Conservation (phyloP, 1,284 basidiomycete genomes). For the Sanghuangporus sanghuang region DNA sequence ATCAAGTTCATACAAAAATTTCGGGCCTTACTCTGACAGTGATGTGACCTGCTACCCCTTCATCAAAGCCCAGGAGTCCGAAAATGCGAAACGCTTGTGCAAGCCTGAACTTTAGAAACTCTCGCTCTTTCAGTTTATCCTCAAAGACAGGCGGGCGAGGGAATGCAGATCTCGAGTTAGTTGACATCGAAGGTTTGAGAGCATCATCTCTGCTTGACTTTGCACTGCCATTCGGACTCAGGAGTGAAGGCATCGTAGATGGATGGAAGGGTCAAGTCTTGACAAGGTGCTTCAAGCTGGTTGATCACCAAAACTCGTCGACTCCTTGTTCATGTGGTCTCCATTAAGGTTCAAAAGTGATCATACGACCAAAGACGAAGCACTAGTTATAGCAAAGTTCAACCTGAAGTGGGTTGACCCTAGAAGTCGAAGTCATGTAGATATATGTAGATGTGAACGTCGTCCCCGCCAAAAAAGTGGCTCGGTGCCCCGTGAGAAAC, state of each 20-base stretch:
- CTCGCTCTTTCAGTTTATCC: slow-evolving; percentile 39
- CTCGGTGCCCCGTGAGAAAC: too few relatives aligned
- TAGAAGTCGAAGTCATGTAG: too few relatives aligned
- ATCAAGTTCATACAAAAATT: background rate
- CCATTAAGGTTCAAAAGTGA: background rate
- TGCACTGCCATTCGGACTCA: background rate
- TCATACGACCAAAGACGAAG: background rate
- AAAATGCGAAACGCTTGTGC: slow-evolving; percentile 49
- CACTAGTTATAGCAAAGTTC: background rate
- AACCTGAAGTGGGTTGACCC: too few relatives aligned
- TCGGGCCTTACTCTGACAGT: slow-evolving; percentile 42
- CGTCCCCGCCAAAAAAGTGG: too few relatives aligned
- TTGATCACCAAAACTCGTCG: background rate
- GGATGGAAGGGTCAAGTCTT: background rate
- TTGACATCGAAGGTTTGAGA: background rate
- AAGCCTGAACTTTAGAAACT: slow-evolving; percentile 47
- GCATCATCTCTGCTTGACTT: slow-evolving; percentile 1
- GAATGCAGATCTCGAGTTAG: slow-evolving; percentile 2
- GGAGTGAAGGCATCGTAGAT: background rate
- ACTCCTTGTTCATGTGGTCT: background rate
- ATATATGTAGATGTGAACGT: too few relatives aligned
- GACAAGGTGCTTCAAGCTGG: background rate
- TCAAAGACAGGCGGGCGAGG: slow-evolving; percentile 30
- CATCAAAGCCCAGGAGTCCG: slow-evolving; percentile 51
- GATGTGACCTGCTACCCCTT: slow-evolving; percentile 60